phyloP scores from a whole-genome alignment of 106 monocot species.

The Dendrobium chrysotoxum region DNA sequence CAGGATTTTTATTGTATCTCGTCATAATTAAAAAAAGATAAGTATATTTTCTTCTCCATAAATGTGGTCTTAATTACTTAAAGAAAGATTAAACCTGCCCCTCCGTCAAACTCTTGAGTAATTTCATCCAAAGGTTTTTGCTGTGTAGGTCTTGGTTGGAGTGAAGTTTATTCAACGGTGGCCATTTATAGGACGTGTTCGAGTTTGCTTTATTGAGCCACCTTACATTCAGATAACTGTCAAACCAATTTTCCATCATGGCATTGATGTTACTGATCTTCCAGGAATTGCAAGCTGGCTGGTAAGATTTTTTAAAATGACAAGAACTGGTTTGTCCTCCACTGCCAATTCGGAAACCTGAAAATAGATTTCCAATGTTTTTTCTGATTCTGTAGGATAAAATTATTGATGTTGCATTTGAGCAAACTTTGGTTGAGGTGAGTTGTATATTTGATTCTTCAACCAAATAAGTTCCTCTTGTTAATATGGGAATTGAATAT shows the following conservation, averaged over 20 bases:
- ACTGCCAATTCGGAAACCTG: not conserved
- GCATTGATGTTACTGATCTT: conserved; percentile 89
- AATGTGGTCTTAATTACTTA: not conserved
- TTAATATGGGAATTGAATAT: not conserved
- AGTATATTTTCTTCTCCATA: not conserved
- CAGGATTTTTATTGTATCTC: not conserved
- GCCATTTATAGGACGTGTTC: conserved; percentile 76
- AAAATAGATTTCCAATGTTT: not conserved
- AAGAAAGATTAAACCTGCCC: not conserved
- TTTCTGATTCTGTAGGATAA: not conserved
- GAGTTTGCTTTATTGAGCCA: conserved; percentile 80
- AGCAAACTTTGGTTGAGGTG: conserved; percentile 25
- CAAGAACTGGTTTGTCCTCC: not conserved
- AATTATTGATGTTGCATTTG: conserved; percentile 17
- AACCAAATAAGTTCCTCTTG: conserved; percentile 1
- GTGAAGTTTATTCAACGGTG: conserved; percentile 69
- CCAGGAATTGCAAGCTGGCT: conserved; percentile 94
- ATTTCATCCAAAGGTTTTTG: not conserved
- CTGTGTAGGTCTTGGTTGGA: conserved; percentile 59
- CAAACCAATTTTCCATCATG: conserved; percentile 83
- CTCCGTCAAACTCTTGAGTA: not conserved
- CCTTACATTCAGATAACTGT: conserved; percentile 89
- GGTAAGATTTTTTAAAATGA: conserved; percentile 31
- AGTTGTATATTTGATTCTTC: not conserved
- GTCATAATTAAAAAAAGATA: not conserved